Evolutionary conservation across 2,329 filamentous ascomycete genomes (phyloP), one percentile per base, ranked within the genome.

Genomic region (Aurifilum marmelostoma): DNA sequence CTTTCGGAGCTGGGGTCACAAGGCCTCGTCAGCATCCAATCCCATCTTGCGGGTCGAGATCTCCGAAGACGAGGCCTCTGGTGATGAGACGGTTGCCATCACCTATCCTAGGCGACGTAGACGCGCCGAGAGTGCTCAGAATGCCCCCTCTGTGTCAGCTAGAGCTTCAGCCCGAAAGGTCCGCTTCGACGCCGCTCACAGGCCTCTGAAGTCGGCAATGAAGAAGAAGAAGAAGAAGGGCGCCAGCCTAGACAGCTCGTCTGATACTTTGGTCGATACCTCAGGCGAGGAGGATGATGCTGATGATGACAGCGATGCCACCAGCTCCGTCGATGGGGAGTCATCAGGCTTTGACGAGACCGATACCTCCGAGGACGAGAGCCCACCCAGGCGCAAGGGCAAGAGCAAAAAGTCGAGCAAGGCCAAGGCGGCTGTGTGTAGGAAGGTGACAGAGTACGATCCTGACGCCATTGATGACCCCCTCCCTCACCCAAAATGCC

Each of bases 21-120:
- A 60, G n/a, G 63, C 27, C 39, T 65, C 66, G 62, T 58, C 24
- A 14, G 66, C 41, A 69, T 71, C 32, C 65, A 72, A 39, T 61
- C 76, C 77, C 24, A 75, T 82, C 14, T 73, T 83, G 68, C 79
- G 74, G 29, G 74, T 85, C 41, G 79, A 83, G 65, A 74, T 85
- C 1, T 78, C 80, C 18, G 86, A 85, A 14, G 84, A 88, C 70
- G 84, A 87, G 58, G 83, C 85, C 67, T 80, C 79, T n/a, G 81
- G 83, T 9, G 78, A 81, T 34, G 85, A 88, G 65, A 82, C 79
- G 3, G 75, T 87, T 66, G 80, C 76, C 24, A 75, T 88, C 50
- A 84, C 83, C 1, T 84, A 85, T 65, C 84, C 85, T 1, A 82
- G 84, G 65, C 76, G 77, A 5, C 27, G 47, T 59, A 54, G 59